phyloP scores from a whole-genome alignment of 768 basidiomycete genomes.

The Roridomyces roridus region DNA sequence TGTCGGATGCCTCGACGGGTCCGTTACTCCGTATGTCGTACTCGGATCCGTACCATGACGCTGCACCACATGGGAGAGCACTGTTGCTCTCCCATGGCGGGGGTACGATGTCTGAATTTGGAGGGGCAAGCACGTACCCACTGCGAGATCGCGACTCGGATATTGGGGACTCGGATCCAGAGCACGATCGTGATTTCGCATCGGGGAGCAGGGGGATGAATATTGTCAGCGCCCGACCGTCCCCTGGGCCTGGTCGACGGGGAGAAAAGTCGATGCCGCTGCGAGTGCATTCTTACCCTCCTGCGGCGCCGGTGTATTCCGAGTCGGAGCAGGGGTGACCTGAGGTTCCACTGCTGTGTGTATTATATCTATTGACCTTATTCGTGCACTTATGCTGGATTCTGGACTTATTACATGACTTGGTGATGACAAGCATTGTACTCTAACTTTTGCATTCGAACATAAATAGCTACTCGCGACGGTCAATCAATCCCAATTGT shows the following conservation, averaged over 20 bases:
- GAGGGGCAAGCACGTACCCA: neutral
- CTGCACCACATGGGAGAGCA: no score
- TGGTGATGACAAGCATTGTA: no score
- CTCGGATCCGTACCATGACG: neutral
- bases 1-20: neutral
- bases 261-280: constrained; percentile 5
- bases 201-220: neutral
- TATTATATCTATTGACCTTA: no score
- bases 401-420: no score
- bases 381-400: no score
- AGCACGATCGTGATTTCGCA: neutral
- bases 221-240: neutral
- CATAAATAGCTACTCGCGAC: no score
- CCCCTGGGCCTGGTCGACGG: neutral
- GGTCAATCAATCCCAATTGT: no score
- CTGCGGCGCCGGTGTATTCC: constrained; percentile 14
- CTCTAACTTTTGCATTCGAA: no score
- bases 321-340: neutral
- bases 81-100: no score
- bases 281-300: neutral
- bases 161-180: neutral
- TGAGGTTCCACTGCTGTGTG: no score
- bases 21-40: neutral
- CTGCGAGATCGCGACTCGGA: neutral
- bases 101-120: no score